Evolutionary conservation across 805 yeast genomes (phyloP).

Genomic region (Cyberlindnera nakhonratchasimensis): DNA sequence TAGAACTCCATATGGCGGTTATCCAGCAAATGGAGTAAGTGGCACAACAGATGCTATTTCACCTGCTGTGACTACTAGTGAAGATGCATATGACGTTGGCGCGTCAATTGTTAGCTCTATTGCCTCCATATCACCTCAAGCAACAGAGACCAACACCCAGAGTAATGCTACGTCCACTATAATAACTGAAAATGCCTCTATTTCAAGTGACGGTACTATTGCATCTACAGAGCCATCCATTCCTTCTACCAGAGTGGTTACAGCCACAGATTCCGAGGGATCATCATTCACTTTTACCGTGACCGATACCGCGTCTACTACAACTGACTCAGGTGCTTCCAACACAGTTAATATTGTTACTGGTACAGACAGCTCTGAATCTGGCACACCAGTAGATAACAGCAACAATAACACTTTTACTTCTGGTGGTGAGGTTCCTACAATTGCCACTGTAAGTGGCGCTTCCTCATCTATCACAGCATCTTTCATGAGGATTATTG

Average conservation of each 20-base stretch:
- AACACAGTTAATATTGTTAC: slow-evolving; percentile 10
- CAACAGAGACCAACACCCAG: too few species aligned
- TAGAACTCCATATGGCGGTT: too few species aligned
- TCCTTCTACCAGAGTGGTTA: not conserved
- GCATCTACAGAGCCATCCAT: not conserved
- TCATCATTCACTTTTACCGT: slow-evolving; percentile 4
- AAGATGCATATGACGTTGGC: too few species aligned
- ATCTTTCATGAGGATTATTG: slow-evolving; percentile 5
- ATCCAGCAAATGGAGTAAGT: too few species aligned
- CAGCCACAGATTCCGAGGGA: slow-evolving; percentile 1
- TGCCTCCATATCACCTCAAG: too few species aligned
- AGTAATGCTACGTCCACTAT: not conserved
- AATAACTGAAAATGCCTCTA: not conserved
- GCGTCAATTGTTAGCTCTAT: too few species aligned
- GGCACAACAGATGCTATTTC: too few species aligned
- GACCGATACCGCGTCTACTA: slow-evolving; percentile 9
- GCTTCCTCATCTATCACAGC: slow-evolving; percentile 6
- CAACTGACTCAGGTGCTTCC: slow-evolving; percentile 10
- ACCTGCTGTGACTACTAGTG: too few species aligned
- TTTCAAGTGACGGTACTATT: not conserved
- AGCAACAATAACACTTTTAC: not conserved
- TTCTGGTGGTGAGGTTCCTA: slow-evolving; percentile 8
- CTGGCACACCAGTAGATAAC: not conserved
- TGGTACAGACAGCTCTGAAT: not conserved
- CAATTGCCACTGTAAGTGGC: slow-evolving; percentile 10